Conservation (phyloP, 2,329 filamentous ascomycete species). For the Colletotrichum euphorbiae region DNA sequence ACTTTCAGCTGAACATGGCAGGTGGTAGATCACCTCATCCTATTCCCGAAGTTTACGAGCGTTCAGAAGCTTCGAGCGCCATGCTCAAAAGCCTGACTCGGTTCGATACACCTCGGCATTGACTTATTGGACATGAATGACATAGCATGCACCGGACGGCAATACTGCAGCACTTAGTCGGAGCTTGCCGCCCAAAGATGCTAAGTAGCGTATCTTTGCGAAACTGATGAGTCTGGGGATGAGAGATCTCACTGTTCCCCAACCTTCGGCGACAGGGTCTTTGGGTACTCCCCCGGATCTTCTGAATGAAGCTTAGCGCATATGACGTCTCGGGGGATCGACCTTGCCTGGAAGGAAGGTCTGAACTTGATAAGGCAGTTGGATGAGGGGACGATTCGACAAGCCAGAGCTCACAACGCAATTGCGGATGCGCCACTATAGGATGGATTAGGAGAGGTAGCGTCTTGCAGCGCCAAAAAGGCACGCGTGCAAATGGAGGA, state of each 20-base stretch:
- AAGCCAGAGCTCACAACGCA: neutral
- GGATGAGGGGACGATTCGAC: neutral
- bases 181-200: slow-evolving; percentile 17
- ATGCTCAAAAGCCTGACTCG: slow-evolving; percentile 11
- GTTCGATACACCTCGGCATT: neutral
- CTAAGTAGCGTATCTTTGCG: slow-evolving; percentile 9
- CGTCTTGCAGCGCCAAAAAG: slow-evolving; percentile 20
- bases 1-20: neutral
- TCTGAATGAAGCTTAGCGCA: slow-evolving; percentile 31
- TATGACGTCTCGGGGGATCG: slow-evolving; percentile 20
- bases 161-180: slow-evolving; percentile 3
- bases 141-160: neutral
- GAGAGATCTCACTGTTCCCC: slow-evolving; percentile 34
- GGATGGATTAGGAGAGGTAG: slow-evolving; percentile 5
- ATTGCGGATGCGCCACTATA: slow-evolving; percentile 13
- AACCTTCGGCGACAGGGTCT: slow-evolving; percentile 33
- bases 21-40: neutral
- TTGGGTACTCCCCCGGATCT: slow-evolving; percentile 30
- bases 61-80: neutral
- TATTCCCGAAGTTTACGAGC: slow-evolving; percentile 2
- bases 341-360: slow-evolving; percentile 25
- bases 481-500: neutral
- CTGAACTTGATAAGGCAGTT: slow-evolving; percentile 29
- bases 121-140: neutral
- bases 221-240: slow-evolving; percentile 17